Evolutionary conservation across 2,329 filamentous ascomycete species (phyloP).

Genomic region (Coniosporium tulheliwenetii): DNA sequence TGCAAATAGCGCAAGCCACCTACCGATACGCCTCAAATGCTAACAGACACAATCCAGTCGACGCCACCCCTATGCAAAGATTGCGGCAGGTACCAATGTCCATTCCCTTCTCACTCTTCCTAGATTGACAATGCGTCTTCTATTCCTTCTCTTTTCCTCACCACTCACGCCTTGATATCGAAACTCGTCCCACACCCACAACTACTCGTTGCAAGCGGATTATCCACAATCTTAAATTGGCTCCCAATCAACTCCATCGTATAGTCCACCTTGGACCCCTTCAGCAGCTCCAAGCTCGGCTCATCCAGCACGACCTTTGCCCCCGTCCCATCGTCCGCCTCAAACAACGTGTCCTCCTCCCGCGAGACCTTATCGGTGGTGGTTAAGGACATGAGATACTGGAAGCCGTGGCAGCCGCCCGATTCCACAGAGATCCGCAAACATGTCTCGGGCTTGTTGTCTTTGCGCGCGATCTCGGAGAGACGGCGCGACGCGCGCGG

Average conservation of each 20-base stretch:
- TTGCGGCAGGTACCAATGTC: too few species aligned
- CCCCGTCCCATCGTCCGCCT: conserved; percentile 36
- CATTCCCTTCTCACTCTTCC: too few species aligned
- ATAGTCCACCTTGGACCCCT: conserved; percentile 90
- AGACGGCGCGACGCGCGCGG: conserved; percentile 63
- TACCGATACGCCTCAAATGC: too few species aligned
- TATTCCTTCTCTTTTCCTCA: background rate
- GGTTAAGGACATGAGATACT: conserved; percentile 85
- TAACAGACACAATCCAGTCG: too few species aligned
- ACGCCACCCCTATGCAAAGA: too few species aligned
- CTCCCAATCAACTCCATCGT: conserved; percentile 89
- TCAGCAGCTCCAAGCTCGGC: conserved; percentile 72
- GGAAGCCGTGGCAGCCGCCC: conserved; percentile 94
- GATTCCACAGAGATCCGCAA: conserved; percentile 87
- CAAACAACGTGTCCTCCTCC: conserved; percentile 81
- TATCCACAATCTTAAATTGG: conserved; percentile 94
- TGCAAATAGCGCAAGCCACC: too few species aligned
- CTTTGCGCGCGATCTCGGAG: conserved; percentile 40
- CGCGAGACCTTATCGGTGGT: conserved; percentile 38
- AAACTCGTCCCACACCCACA: conserved; percentile 98
- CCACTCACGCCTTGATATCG: conserved; percentile 51
- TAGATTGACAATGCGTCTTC: too few species aligned
- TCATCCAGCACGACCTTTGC: conserved; percentile 85
- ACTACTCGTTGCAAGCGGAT: conserved; percentile 79
- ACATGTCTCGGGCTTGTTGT: conserved; percentile 58